Percentiles rank a stretch among this genome's conserved stretches.
phyloP scores from a whole-genome alignment of 495 filamentous ascomycete genomes.

The Friedmanniomyces endolithicus region DNA sequence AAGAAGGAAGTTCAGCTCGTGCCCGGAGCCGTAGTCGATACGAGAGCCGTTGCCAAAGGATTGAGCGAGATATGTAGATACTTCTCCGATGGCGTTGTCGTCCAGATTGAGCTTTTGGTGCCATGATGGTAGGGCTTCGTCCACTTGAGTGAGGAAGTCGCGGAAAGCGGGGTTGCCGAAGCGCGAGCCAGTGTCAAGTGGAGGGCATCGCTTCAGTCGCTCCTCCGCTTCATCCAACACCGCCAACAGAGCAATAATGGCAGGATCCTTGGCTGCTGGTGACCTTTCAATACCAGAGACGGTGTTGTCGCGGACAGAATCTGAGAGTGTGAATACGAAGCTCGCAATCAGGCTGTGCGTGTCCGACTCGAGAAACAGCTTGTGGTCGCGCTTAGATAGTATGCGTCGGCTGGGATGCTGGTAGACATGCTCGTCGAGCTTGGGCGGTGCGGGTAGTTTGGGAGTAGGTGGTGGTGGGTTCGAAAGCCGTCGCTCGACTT shows the following conservation, averaged over 20 bases:
- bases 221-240: constrained; percentile 57
- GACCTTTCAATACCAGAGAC: constrained; percentile 48
- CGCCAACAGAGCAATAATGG: constrained; percentile 50
- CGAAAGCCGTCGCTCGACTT: constrained; percentile 14
- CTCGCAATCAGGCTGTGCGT: constrained; percentile 65
- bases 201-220: constrained; percentile 53
- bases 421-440: constrained; percentile 50
- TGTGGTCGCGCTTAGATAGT: constrained; percentile 64
- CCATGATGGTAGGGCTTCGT: constrained; percentile 41
- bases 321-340: constrained; percentile 77
- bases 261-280: constrained; percentile 36
- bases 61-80: constrained; percentile 66
- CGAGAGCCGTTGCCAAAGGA: constrained; percentile 73
- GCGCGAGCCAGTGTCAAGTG: constrained; percentile 73
- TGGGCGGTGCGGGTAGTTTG: constrained; percentile 54
- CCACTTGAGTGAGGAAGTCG: constrained; percentile 62
- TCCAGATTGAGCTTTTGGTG: constrained; percentile 34
- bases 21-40: constrained; percentile 95
- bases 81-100: constrained; percentile 51
- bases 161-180: constrained; percentile 93
- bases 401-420: constrained; percentile 60
- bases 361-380: constrained; percentile 64
- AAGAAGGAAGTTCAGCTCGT: constrained; percentile 91
- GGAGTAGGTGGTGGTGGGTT: constrained; percentile 52
- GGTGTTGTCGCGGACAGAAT: constrained; percentile 65